Conservation (phyloP, 2,329 filamentous ascomycete genomes). For the Aphanoascus verrucosus region DNA sequence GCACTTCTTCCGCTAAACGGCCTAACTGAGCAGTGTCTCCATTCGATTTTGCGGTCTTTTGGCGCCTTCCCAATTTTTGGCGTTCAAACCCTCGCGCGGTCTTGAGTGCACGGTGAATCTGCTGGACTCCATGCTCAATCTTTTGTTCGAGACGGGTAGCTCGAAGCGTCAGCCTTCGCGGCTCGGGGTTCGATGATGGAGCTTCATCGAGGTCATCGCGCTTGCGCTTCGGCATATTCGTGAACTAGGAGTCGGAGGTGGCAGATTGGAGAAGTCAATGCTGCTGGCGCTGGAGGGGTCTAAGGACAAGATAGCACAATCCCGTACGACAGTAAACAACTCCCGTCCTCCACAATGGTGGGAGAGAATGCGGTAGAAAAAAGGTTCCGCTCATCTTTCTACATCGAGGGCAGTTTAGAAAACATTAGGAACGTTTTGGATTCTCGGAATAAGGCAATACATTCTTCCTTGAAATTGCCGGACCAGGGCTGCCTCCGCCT, state of each 20-base stretch:
- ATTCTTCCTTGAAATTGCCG: too few relatives aligned
- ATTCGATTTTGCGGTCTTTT: slow-evolving; percentile 43
- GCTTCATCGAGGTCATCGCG: slow-evolving; percentile 24
- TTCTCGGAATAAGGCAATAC: too few relatives aligned
- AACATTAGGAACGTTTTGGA: too few relatives aligned
- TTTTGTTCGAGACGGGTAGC: slow-evolving; percentile 35
- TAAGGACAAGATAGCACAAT: too few relatives aligned
- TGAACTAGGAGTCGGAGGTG: background rate
- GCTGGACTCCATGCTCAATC: slow-evolving; percentile 41
- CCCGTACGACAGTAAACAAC: too few relatives aligned
- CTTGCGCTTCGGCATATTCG: slow-evolving; percentile 31
- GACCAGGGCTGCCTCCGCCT: too few relatives aligned
- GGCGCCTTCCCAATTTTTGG: slow-evolving; percentile 51
- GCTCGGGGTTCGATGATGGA: slow-evolving; percentile 15
- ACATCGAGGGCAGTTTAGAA: too few relatives aligned
- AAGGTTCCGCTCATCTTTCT: too few relatives aligned
- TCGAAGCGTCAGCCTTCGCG: slow-evolving; percentile 26
- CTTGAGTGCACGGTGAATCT: slow-evolving; percentile 45
- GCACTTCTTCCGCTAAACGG: slow-evolving; percentile 45
- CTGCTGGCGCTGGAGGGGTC: too few relatives aligned
- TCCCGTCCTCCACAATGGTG: too few relatives aligned
- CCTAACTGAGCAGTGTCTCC: slow-evolving; percentile 32
- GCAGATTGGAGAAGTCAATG: background rate
- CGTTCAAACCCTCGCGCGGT: slow-evolving; percentile 51
- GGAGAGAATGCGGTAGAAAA: too few relatives aligned